phyloP scores from a whole-genome alignment of 2,329 filamentous ascomycete genomes.

The Trichophyton benhamiae region DNA sequence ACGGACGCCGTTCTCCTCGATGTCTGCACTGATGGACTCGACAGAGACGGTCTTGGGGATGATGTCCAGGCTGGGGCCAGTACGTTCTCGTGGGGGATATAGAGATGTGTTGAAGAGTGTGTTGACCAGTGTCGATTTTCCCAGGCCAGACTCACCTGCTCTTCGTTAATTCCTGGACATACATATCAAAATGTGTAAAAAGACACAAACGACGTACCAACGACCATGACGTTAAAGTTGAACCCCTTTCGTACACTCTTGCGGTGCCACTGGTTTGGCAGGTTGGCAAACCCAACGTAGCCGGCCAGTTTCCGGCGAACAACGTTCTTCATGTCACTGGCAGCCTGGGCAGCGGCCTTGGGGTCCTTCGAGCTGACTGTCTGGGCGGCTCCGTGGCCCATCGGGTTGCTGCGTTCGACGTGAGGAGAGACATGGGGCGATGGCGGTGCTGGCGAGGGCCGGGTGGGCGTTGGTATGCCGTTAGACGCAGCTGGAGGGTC shows the following conservation, averaged over 20 bases:
- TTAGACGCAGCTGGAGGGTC: slow-evolving; percentile 21
- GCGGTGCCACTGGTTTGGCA: slow-evolving; percentile 99
- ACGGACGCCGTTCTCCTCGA: slow-evolving; percentile 96
- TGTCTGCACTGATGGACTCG: slow-evolving; percentile 88
- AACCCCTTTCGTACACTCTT: slow-evolving; percentile 99
- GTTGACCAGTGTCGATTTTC: slow-evolving; percentile 98
- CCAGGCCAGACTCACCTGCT: slow-evolving; percentile 91
- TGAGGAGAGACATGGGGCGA: slow-evolving; percentile 22
- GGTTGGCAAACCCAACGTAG: slow-evolving; percentile 96
- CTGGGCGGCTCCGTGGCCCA: slow-evolving; percentile 43
- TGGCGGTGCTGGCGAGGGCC: slow-evolving; percentile 28
- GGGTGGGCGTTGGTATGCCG: slow-evolving; percentile 17
- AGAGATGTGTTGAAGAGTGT: slow-evolving; percentile 99
- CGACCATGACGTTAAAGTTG: slow-evolving; percentile 99
- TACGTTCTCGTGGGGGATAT: slow-evolving; percentile 97
- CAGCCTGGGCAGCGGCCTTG: slow-evolving; percentile 43
- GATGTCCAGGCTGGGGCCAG: slow-evolving; percentile 91
- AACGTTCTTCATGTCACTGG: slow-evolving; percentile 76
- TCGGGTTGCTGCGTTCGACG: slow-evolving; percentile 47
- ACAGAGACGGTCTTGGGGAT: slow-evolving; percentile 97
- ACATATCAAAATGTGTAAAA: neutral
- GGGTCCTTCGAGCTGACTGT: slow-evolving; percentile 54
- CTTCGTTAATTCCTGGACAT: neutral
- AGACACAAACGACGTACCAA: slow-evolving; percentile 56
- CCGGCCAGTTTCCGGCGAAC: slow-evolving; percentile 96